Percentiles rank a stretch among this genome's conserved stretches.
These are phyloP conservation scores for Boletellus ananiceps DNA, from an alignment of 768 basidiomycete species.

Conservation along the genomic window DNA sequence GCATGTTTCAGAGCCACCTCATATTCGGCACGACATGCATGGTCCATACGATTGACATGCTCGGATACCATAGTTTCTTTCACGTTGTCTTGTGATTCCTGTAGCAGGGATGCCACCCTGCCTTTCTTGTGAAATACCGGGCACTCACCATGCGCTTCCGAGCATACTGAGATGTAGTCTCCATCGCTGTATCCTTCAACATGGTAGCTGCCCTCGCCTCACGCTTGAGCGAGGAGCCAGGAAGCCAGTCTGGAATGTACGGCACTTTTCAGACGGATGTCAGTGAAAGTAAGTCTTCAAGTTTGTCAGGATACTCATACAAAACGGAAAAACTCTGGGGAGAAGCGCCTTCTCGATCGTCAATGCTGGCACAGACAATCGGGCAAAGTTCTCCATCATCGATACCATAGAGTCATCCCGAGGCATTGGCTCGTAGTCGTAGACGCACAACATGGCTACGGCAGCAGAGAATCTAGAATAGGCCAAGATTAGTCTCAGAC, in stretches of 20 bases:
- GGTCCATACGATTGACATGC: conserved; percentile 16
- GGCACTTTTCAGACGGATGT: conserved; percentile 2
- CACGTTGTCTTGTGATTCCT: background rate
- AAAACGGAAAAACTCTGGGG: conserved; percentile 11
- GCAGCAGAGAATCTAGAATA: conserved; percentile 26
- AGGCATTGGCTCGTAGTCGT: conserved; percentile 14
- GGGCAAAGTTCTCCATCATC: background rate
- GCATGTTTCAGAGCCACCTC: conserved; percentile 5
- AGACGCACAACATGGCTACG: conserved; percentile 19
- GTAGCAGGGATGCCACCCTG: background rate
- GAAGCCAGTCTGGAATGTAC: conserved; percentile 33
- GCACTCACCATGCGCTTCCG: conserved; percentile 26
- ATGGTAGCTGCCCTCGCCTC: conserved; percentile 17
- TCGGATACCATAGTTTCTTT: conserved; percentile 11
- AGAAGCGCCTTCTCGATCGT: conserved; percentile 5
- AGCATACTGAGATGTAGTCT: conserved; percentile 23
- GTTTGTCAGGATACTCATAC: conserved; percentile 1
- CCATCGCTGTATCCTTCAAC: conserved; percentile 1
- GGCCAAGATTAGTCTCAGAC: background rate
- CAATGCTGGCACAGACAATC: background rate
- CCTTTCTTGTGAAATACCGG: background rate
- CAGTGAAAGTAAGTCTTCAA: background rate
- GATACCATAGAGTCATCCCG: conserved; percentile 10
- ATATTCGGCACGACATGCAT: conserved; percentile 1
- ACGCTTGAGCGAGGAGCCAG: conserved; percentile 35